Evolutionary conservation across 129 eudicot species (phyloP).

Genomic region (Sambucus nigra): DNA sequence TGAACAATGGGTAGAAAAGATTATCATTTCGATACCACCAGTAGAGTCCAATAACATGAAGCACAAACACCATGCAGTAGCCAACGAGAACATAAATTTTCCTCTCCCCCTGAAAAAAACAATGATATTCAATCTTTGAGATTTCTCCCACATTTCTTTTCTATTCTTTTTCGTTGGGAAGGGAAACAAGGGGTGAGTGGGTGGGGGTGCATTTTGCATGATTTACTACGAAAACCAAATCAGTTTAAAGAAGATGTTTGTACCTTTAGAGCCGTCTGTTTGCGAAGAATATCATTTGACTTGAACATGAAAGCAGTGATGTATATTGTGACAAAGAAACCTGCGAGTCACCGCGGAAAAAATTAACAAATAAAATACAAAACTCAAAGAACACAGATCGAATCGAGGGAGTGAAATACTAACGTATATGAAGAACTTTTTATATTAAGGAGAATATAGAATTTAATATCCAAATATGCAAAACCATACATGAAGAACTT

Average conservation of each 20-base stretch:
- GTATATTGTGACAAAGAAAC: slow-evolving; percentile 60
- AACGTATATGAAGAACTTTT: not conserved
- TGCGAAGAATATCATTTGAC: slow-evolving; percentile 67
- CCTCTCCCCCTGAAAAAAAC: slow-evolving; percentile 61
- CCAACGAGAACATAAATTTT: slow-evolving; percentile 51
- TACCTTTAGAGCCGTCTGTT: slow-evolving; percentile 73
- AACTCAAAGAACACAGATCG: not conserved
- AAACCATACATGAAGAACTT: not conserved
- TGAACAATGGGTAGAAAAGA: slow-evolving; percentile 51
- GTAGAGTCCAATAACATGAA: slow-evolving; percentile 60
- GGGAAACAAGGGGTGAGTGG: not conserved
- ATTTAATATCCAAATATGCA: too few relatives aligned
- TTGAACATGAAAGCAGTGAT: slow-evolving; percentile 64
- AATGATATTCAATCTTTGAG: not conserved
- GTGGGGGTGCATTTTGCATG: not conserved
- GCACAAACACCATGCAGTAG: slow-evolving; percentile 37
- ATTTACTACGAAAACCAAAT: not conserved
- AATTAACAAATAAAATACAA: not conserved
- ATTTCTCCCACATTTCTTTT: not conserved
- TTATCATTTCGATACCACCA: slow-evolving; percentile 69
- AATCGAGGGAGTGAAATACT: not conserved
- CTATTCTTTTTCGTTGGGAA: not conserved
- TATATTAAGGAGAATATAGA: too few relatives aligned
- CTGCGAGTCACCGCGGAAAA: slow-evolving; percentile 32
- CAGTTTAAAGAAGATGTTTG: slow-evolving; percentile 1